Percentiles rank a stretch among this genome's conserved stretches.
Conservation (phyloP, 345 rosid genomes). For the Excoecaria agallocha region DNA sequence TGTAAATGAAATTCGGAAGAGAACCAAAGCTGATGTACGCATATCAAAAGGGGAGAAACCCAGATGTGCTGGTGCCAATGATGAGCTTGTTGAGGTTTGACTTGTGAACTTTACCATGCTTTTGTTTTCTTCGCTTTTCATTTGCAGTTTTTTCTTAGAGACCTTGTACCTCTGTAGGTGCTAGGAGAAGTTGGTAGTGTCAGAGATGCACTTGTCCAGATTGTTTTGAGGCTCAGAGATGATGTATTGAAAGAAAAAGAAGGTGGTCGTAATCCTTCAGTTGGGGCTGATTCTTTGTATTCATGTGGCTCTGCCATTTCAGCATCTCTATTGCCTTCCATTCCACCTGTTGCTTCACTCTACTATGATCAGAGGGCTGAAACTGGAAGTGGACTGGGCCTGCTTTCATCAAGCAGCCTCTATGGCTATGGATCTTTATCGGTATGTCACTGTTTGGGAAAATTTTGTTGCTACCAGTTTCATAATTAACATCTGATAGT, state of each 20-base stretch:
- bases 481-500: neutral
- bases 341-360: slow-evolving; percentile 60
- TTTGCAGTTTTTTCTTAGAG: slow-evolving; percentile 1
- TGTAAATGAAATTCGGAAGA: slow-evolving; percentile 84
- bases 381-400: slow-evolving; percentile 52
- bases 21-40: slow-evolving; percentile 72
- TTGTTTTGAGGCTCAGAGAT: slow-evolving; percentile 85
- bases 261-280: slow-evolving; percentile 45
- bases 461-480: neutral
- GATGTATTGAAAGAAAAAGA: slow-evolving; percentile 76
- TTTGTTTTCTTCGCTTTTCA: slow-evolving; percentile 15
- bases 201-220: slow-evolving; percentile 89
- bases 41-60: slow-evolving; percentile 76
- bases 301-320: slow-evolving; percentile 49
- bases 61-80: slow-evolving; percentile 61
- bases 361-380: slow-evolving; percentile 79
- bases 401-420: slow-evolving; percentile 63
- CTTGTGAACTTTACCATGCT: neutral
- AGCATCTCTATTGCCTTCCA: slow-evolving; percentile 62
- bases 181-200: slow-evolving; percentile 65
- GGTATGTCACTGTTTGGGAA: slow-evolving; percentile 39
- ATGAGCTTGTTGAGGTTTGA: slow-evolving; percentile 87
- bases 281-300: slow-evolving; percentile 57
- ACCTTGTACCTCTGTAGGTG: slow-evolving; percentile 44
- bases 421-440: slow-evolving; percentile 75